Evolutionary conservation across 2,329 filamentous ascomycete species (phyloP), one percentile per base, ranked within the genome.

Genomic region (Trichoderma aggressivum): DNA sequence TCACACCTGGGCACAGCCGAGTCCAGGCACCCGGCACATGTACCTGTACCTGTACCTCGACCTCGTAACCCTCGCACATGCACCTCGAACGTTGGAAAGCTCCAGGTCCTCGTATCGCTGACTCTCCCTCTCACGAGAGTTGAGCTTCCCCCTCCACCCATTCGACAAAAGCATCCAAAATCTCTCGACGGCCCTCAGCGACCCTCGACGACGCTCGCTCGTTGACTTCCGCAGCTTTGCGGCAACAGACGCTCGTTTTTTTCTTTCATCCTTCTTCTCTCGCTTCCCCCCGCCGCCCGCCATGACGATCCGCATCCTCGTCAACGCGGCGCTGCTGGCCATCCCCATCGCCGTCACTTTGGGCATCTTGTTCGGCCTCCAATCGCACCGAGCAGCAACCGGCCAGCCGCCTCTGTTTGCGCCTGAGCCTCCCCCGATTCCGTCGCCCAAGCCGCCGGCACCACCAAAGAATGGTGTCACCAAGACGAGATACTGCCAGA

Each of bases 261-360:
- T 24, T 56, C 7, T 16, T 56, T 66, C 26, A 3, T 59, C 36
- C 16, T 36, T 21, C 21, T 26, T 55, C 34, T 21, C 60, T 50
- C 18, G 55, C 24, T 53, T 30, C 3, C 26, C n/a, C 32, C 43
- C 39, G 34, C 36, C 28, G 71, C 63, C 63, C 67, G 74, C 74
- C 74, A 84, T 84, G 82, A 72, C 71, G 68, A 73, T 82, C 69
- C 76, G 79, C 73, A 83, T 84, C 77, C 76, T 87, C 71, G 81
- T 87, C 78, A 88, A 86, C 78, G 81, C 84, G 67, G 80, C 80
- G 75, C 81, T 88, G 63, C 74, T 88, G 72, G 82, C 82, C 73
- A 78, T 88, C 72, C 86, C 84, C 50, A 82, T 87, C 71, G 85
- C 81, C 71, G 80, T 82, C 69, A 86, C 85, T 11, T 74, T 87